Conservation (phyloP, 495 filamentous ascomycete genomes). For the Penicillium turbatum region DNA sequence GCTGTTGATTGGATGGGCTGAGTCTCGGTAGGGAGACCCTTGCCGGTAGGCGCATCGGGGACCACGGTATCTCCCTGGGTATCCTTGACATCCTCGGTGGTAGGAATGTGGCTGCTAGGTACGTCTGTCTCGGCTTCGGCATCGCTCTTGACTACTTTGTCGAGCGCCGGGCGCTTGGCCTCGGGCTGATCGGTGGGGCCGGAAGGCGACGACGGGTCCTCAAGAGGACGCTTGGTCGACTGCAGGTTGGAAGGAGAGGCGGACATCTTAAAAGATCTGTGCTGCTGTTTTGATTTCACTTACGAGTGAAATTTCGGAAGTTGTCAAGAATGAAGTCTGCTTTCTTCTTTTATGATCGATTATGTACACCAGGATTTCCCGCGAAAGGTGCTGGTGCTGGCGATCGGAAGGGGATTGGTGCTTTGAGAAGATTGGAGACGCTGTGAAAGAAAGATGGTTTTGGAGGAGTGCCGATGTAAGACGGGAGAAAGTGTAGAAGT, state of each 20-base stretch:
- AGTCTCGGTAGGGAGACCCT: slow-evolving; percentile 41
- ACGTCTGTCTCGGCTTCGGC: slow-evolving; percentile 50
- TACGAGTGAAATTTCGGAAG: slow-evolving; percentile 39
- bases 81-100: slow-evolving; percentile 43
- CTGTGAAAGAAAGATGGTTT: slow-evolving; percentile 35
- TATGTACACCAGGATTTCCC: slow-evolving; percentile 88
- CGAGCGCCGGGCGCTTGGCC: slow-evolving; percentile 91
- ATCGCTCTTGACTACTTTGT: slow-evolving; percentile 74
- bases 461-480: slow-evolving; percentile 24
- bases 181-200: slow-evolving; percentile 89
- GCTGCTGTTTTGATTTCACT: slow-evolving; percentile 35
- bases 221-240: slow-evolving; percentile 87
- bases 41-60: slow-evolving; percentile 63
- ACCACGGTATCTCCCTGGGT: slow-evolving; percentile 63
- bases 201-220: slow-evolving; percentile 93
- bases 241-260: slow-evolving; percentile 58
- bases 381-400: slow-evolving; percentile 88
- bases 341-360: slow-evolving; percentile 54
- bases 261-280: slow-evolving; percentile 48
- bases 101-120: slow-evolving; percentile 38
- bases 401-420: slow-evolving; percentile 45
- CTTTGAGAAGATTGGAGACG: slow-evolving; percentile 35
- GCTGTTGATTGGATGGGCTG: slow-evolving; percentile 66
- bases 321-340: slow-evolving; percentile 42
- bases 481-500: slow-evolving; percentile 28